Conservation (phyloP, 2,329 filamentous ascomycete genomes). For the Onygenales sp. region DNA sequence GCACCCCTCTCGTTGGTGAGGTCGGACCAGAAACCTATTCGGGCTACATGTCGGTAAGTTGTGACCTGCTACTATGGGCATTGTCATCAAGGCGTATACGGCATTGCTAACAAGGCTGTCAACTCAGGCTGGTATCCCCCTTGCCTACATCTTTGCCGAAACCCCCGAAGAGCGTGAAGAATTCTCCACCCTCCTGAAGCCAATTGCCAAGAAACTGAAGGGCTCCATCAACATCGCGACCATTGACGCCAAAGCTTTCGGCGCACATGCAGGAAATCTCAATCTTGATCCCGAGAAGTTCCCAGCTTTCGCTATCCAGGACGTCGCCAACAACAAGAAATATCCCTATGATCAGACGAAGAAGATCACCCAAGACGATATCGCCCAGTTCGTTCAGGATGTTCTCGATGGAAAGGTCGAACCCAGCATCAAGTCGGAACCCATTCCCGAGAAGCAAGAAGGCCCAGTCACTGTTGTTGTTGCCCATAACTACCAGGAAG, state of each 20-base stretch:
- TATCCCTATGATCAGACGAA: conserved; percentile 83
- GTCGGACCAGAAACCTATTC: conserved; percentile 95
- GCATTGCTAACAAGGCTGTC: conserved; percentile 7
- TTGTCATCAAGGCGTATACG: not conserved
- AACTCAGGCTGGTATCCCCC: conserved; percentile 66
- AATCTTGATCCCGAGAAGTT: conserved; percentile 94
- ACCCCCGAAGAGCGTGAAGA: conserved; percentile 77
- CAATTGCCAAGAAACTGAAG: conserved; percentile 82
- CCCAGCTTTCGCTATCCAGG: conserved; percentile 96
- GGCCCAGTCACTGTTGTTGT: conserved; percentile 81
- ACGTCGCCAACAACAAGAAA: conserved; percentile 91
- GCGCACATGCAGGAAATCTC: conserved; percentile 89
- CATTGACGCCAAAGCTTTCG: conserved; percentile 89
- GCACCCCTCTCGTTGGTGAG: conserved; percentile 87
- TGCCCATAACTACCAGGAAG: conserved; percentile 83
- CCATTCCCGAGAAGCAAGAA: conserved; percentile 86
- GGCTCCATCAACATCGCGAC: conserved; percentile 96
- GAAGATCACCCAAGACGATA: conserved; percentile 63
- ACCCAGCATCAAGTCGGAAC: conserved; percentile 97
- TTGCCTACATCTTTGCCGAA: conserved; percentile 97
- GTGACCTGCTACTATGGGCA: too few relatives aligned
- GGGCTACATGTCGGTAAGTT: conserved; percentile 72
- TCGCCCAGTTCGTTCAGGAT: conserved; percentile 76
- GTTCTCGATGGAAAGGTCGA: conserved; percentile 81
- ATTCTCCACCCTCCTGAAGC: conserved; percentile 68